Base-by-base conservation (phyloP, 306 rosid species). In the Spatholobus suberectus region DNA sequence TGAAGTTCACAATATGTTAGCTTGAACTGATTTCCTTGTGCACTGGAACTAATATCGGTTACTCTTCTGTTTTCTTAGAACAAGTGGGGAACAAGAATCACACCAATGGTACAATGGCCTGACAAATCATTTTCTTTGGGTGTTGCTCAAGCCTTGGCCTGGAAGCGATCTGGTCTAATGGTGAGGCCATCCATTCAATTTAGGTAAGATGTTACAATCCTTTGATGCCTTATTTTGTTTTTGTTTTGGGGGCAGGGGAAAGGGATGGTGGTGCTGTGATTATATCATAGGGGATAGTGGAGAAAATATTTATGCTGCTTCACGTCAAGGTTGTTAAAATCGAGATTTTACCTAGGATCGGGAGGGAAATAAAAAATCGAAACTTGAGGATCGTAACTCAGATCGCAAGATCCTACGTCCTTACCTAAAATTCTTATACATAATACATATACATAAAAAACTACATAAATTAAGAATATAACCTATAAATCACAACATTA, bases 161-260 rank as follows among this genome's bases (percentile, higher is more conserved):
- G 99, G 98, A 87, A 94, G 91, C 88, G 94, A 86, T 92, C 98
- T 57, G 99, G 98, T 90, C 98, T 96, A 78, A 85, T 96, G 88
- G 91, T 92, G 86, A 91, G 90, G 87, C 99, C 99, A 76, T 91
- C 99, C 10, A 18, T 96, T 51, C 97, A 96, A 90, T 86, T 86
- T 89, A 96, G 99, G 99, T 96, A 80, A 75, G 83, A 66, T 75
- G 18, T 63, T 37, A 34, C 35, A 44, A 80, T 57, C 41, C 65
- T 34, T 58, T 14, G 70, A 66, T 59, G 57, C 29, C 9, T 37
- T 40, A 20, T 18, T 35, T 3, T 4, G 2, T 44, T 49, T 69
- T n/a, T n/a, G 13, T 21, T 23, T 23, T 0, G 9, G 72, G 15
- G 49, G 38, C 2, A 0, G 5, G 17, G 24, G 41, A 21, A 68